A percentile compares a stretch with the other conserved stretches of the same genome.
Evolutionary conservation across 2,329 filamentous ascomycete species (phyloP).

Genomic region (Talaromyces rugulosus): DNA sequence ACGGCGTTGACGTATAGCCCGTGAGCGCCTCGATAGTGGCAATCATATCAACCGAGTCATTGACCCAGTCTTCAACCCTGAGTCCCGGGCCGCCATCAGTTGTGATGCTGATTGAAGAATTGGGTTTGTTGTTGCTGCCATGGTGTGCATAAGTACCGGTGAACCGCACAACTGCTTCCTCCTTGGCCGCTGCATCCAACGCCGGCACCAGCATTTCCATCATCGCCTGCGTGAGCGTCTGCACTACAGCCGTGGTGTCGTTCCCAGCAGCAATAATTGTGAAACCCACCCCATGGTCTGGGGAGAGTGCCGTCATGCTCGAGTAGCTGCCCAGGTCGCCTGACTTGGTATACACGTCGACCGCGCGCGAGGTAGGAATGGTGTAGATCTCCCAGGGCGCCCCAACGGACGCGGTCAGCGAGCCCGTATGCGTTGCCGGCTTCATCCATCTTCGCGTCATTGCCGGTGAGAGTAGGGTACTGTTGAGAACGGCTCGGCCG

Average conservation of each 20-base stretch:
- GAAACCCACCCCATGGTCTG: slow-evolving; percentile 24
- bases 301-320: slow-evolving; percentile 20
- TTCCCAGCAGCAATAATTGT: slow-evolving; percentile 19
- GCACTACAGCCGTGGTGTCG: slow-evolving; percentile 13
- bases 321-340: slow-evolving; percentile 23
- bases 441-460: slow-evolving; percentile 45
- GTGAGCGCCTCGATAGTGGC: neutral
- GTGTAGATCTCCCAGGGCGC: slow-evolving; percentile 42
- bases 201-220: slow-evolving; percentile 15
- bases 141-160: neutral
- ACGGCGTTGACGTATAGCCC: slow-evolving; percentile 7
- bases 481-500: slow-evolving; percentile 41
- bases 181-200: slow-evolving; percentile 20
- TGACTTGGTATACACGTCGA: slow-evolving; percentile 22
- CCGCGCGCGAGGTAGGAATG: slow-evolving; percentile 13
- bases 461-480: slow-evolving; percentile 30
- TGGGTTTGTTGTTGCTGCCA: neutral
- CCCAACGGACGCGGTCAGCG: slow-evolving; percentile 34
- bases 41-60: neutral
- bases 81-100: neutral
- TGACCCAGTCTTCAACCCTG: neutral
- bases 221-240: slow-evolving; percentile 18
- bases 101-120: neutral
- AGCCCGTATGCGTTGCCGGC: slow-evolving; percentile 35
- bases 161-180: neutral